phyloP scores from a whole-genome alignment of 1,284 basidiomycete species.

The Cystobasidium pallidum region DNA sequence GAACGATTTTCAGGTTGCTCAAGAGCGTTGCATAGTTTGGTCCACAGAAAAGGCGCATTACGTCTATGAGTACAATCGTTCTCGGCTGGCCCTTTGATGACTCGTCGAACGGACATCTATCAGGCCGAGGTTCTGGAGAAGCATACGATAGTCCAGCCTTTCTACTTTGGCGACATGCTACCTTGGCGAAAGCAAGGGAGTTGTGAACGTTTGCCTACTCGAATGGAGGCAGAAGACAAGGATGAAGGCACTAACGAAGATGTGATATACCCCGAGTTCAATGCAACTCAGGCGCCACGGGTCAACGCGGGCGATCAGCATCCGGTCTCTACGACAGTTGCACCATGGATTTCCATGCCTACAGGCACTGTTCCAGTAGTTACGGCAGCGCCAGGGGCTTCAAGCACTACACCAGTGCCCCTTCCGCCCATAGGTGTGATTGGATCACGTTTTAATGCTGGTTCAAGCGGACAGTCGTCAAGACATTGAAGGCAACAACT shows the following conservation, averaged over 20 bases:
- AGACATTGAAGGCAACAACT: not conserved
- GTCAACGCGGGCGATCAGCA: constrained; percentile 12
- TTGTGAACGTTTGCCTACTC: constrained; percentile 41
- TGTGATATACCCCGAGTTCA: not conserved
- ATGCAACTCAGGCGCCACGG: constrained; percentile 18
- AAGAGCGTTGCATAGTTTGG: constrained; percentile 5
- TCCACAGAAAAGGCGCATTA: constrained; percentile 12
- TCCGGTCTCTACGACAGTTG: constrained; percentile 12
- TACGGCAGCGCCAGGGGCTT: constrained; percentile 18
- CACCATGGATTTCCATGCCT: constrained; percentile 11
- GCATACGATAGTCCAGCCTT: constrained; percentile 94
- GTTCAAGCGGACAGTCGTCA: not conserved
- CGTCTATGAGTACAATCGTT: constrained; percentile 21
- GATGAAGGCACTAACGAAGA: constrained; percentile 25
- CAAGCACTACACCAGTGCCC: not conserved
- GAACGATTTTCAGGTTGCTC: constrained; percentile 1
- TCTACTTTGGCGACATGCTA: constrained; percentile 68
- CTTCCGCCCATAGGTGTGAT: not conserved
- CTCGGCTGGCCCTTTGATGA: constrained; percentile 16
- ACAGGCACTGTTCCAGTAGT: constrained; percentile 18
- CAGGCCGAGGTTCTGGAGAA: constrained; percentile 93
- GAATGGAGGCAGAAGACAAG: constrained; percentile 36
- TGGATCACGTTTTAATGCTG: not conserved
- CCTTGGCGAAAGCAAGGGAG: constrained; percentile 45
- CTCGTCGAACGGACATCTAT: constrained; percentile 41